phyloP scores from a whole-genome alignment of 176 grass and related monocot species.

The Dactylis glomerata region DNA sequence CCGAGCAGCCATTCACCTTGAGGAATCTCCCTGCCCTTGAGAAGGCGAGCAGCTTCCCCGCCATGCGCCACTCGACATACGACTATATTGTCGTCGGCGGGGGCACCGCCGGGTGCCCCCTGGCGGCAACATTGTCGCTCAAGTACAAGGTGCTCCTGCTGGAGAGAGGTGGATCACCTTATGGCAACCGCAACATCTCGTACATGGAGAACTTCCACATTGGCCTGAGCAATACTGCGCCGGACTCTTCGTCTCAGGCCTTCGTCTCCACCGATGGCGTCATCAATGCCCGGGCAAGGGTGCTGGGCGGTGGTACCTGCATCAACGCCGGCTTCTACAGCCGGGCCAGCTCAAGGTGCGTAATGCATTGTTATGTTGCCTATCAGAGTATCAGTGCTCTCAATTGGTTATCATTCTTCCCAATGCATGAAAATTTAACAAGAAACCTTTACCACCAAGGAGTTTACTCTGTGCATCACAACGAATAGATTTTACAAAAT shows the following conservation, averaged over 20 bases:
- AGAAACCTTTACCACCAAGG: too few relatives aligned
- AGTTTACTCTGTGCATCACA: not conserved
- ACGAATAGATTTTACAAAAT: not conserved
- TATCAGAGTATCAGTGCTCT: not conserved
- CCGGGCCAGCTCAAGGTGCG: slow-evolving; percentile 71
- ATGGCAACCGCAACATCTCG: slow-evolving; percentile 76
- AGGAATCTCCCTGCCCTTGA: slow-evolving; percentile 39
- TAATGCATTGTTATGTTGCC: not conserved
- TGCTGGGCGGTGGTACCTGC: slow-evolving; percentile 76
- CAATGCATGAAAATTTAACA: not conserved
- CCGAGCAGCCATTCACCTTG: slow-evolving; percentile 30
- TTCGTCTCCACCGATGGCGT: slow-evolving; percentile 89
- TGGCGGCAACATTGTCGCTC: slow-evolving; percentile 68
- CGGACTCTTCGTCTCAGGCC: slow-evolving; percentile 51
- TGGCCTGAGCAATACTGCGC: slow-evolving; percentile 51
- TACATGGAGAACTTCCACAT: slow-evolving; percentile 84
- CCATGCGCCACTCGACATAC: not conserved
- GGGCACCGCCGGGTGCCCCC: slow-evolving; percentile 66
- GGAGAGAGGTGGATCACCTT: slow-evolving; percentile 67
- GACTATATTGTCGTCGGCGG: slow-evolving; percentile 83
- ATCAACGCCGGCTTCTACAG: slow-evolving; percentile 95
- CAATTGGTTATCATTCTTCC: not conserved
- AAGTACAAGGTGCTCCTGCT: slow-evolving; percentile 65
- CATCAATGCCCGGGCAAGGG: slow-evolving; percentile 73
- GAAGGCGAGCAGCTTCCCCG: slow-evolving; percentile 53